Percentiles rank a stretch among this genome's conserved stretches.
These are phyloP conservation scores for Lipomyces anomalus DNA, from an alignment of 805 yeast species.

Conservation along the genomic window DNA sequence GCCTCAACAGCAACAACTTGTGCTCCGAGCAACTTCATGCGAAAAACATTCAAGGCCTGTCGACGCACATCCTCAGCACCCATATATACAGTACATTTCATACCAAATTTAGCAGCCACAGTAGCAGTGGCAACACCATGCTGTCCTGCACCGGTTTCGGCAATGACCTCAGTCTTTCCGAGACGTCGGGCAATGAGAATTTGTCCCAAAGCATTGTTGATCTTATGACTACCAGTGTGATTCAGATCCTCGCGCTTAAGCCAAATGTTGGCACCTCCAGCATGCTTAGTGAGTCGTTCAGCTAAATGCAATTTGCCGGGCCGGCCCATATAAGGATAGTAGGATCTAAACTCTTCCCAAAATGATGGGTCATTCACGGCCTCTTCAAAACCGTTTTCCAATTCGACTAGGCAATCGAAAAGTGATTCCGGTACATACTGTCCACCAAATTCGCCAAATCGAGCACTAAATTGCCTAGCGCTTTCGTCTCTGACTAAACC, in stretches of 20 bases:
- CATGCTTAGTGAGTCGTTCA: conserved; percentile 78
- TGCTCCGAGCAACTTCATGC: conserved; percentile 96
- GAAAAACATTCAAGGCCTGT: conserved; percentile 95
- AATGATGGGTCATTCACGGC: conserved; percentile 85
- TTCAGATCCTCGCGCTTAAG: conserved; percentile 86
- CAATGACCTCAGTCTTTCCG: conserved; percentile 43
- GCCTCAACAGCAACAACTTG: conserved; percentile 87
- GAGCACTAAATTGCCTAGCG: conserved; percentile 42
- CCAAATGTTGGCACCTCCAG: conserved; percentile 97
- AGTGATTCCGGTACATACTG: conserved; percentile 97
- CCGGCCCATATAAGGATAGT: conserved; percentile 91
- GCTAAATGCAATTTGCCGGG: conserved; percentile 92
- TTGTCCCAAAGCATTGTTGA: conserved; percentile 46
- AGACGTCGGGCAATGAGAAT: conserved; percentile 40
- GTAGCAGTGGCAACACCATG: conserved; percentile 51
- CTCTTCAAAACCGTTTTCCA: conserved; percentile 79
- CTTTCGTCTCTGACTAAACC: conserved; percentile 9
- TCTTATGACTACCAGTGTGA: conserved; percentile 46
- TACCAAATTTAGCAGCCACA: conserved; percentile 58
- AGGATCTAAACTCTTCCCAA: conserved; percentile 85
- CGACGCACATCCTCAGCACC: conserved; percentile 99
- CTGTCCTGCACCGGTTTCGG: conserved; percentile 50
- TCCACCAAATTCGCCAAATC: conserved; percentile 96
- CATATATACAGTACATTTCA: conserved; percentile 92
- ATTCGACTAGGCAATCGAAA: conserved; percentile 82